These are phyloP conservation scores for Ampelocalamus luodianensis DNA, from an alignment of 176 grass and related monocot species.

Conservation along the genomic window DNA sequence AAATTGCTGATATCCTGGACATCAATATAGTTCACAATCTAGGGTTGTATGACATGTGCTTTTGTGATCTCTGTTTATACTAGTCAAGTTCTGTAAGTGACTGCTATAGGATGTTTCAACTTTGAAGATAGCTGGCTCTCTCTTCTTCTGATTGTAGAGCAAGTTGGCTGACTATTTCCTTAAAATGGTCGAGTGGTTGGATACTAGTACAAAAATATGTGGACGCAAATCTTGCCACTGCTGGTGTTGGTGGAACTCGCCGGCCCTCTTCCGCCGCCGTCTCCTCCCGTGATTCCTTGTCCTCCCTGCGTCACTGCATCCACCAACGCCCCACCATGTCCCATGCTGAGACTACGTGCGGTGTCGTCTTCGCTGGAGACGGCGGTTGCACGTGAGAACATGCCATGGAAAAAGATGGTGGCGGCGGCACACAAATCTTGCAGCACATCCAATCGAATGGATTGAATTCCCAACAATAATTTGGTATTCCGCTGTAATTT, in stretches of 20 bases:
- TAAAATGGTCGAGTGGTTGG: not conserved
- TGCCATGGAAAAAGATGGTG: not conserved
- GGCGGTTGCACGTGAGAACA: not conserved
- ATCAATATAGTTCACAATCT: conserved; percentile 27
- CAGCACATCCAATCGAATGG: not conserved
- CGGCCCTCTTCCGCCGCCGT: too few relatives aligned
- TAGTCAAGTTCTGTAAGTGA: conserved; percentile 7
- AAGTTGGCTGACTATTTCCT: not conserved
- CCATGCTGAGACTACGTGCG: too few relatives aligned
- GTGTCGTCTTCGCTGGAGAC: too few relatives aligned
- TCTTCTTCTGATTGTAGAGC: conserved; percentile 14
- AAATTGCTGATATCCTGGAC: not conserved
- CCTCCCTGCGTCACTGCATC: too few relatives aligned
- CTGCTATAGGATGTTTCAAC: conserved; percentile 16
- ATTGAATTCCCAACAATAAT: not conserved
- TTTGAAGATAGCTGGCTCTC: not conserved
- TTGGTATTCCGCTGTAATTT: not conserved
- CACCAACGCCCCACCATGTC: too few relatives aligned
- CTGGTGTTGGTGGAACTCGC: too few relatives aligned
- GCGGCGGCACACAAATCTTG: not conserved
- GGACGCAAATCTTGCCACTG: not conserved
- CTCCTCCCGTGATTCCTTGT: too few relatives aligned
- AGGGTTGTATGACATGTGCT: conserved; percentile 12
- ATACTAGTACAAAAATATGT: not conserved
- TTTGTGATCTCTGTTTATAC: conserved; percentile 28